These are phyloP conservation scores for Penicillium coprophilum DNA, from an alignment of 495 filamentous ascomycete genomes.

Conservation along the genomic window DNA sequence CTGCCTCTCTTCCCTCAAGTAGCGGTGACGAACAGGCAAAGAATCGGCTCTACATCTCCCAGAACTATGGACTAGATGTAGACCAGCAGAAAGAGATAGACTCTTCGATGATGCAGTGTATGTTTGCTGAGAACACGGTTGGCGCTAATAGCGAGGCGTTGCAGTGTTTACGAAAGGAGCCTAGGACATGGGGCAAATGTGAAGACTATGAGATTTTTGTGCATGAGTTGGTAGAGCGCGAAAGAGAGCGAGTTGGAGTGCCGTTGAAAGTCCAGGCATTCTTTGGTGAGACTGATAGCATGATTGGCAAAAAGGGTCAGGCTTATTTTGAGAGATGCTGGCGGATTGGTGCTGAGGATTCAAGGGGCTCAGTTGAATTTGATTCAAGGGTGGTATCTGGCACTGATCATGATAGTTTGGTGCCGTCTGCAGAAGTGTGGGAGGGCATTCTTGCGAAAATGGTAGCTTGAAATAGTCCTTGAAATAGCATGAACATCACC, in stretches of 20 bases:
- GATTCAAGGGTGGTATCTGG: slow-evolving; percentile 15
- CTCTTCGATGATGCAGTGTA: slow-evolving; percentile 15
- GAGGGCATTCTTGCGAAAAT: slow-evolving; percentile 18
- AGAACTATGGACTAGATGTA: slow-evolving; percentile 19
- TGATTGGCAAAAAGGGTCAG: slow-evolving; percentile 34
- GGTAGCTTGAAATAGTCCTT: neutral
- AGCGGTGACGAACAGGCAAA: slow-evolving; percentile 6
- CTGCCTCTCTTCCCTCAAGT: slow-evolving; percentile 1
- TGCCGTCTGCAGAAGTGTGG: slow-evolving; percentile 24
- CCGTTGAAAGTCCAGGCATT: slow-evolving; percentile 22
- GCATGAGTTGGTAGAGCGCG: slow-evolving; percentile 15
- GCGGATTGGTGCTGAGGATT: slow-evolving; percentile 5
- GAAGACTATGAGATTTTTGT: slow-evolving; percentile 32
- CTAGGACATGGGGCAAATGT: slow-evolving; percentile 28
- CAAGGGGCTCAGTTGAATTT: slow-evolving; percentile 19
- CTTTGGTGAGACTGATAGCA: slow-evolving; percentile 29
- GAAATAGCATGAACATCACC: neutral
- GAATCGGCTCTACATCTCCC: slow-evolving; percentile 22
- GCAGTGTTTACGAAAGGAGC: slow-evolving; percentile 30
- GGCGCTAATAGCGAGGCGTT: slow-evolving; percentile 39
- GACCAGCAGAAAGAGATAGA: slow-evolving; percentile 26
- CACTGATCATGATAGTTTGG: slow-evolving; percentile 36
- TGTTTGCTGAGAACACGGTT: slow-evolving; percentile 30
- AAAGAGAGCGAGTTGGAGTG: neutral
- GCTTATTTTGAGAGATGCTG: slow-evolving; percentile 37